Base-by-base conservation (phyloP, 208 protist genomes). In the Leishmania gerbilli region DNA sequence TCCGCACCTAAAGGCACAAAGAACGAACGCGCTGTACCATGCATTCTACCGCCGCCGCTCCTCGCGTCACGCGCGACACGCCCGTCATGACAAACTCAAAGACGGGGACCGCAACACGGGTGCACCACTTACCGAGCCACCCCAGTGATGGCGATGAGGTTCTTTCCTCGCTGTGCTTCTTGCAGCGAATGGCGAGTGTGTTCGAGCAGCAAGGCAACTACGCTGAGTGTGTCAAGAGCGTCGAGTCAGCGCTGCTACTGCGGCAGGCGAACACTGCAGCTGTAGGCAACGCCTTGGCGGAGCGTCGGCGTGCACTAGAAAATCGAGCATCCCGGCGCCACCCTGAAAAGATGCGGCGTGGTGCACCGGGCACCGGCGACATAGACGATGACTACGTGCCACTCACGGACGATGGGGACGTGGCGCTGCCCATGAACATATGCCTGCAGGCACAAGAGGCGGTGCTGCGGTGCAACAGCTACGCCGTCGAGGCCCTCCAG, bases 401-500 rank as follows among this genome's bases (percentile, higher is more conserved):
- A 3, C 71, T 83, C 51, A 87, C 79, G 1, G 79, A 82, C 5
- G 62, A 84, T 40, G 80, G 84, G 2, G 85, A 82, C 24, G 68
- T 86, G 45, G 40, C 49, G 24, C 85, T 92, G 58, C 87, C 82
- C 3, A n/a, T 80, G 21, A 74, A 53, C 49, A 55, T 92, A 8
- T 68, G 62, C 65, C 65, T 85, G 62, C 90, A 96, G 68, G 92
- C 90, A 13, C 88, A 86, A 45, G 88, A 90, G 3, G 83, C 95
- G 67, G 91, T 96, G 42, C 83, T 92, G 64, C 88, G 87, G 53
- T 96, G 93, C 87, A 97, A 97, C 81, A 91, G 85, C 78, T 90
- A 95, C 84, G 93, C 93, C 19, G 95, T 97, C 74, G 77, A 42
- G 53, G 89, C 89, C 45, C 93, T 97, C 71, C 92, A 92, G 71